A percentile compares a stretch with the other conserved stretches of the same genome.
Evolutionary conservation across 345 rosid species (phyloP).

Genomic region (Noccaea bulbosa): DNA sequence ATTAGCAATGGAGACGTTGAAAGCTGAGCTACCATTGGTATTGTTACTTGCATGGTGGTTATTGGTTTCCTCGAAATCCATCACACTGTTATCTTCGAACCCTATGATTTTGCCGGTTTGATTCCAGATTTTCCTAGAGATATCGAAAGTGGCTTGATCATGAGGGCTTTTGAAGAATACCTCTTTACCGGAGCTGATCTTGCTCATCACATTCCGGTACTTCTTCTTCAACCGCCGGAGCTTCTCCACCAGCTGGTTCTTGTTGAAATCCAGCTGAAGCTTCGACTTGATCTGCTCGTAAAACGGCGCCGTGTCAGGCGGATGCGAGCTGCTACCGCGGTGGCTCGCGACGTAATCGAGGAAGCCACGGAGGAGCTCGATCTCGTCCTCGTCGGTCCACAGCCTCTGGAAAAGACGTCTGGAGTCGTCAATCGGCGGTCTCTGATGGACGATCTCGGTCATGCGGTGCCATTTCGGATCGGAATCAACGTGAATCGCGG

Average conservation of each 20-base stretch:
- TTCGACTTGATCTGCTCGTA: slow-evolving; percentile 91
- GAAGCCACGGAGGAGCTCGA: slow-evolving; percentile 92
- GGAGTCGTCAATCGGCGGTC: slow-evolving; percentile 62
- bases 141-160: slow-evolving; percentile 93
- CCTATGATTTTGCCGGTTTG: slow-evolving; percentile 46
- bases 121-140: slow-evolving; percentile 94
- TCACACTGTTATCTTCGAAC: slow-evolving; percentile 59
- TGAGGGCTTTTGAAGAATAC: slow-evolving; percentile 81
- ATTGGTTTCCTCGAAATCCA: slow-evolving; percentile 68
- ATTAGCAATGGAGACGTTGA: slow-evolving; percentile 5
- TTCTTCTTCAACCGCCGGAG: slow-evolving; percentile 91
- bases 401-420: slow-evolving; percentile 84
- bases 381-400: slow-evolving; percentile 99
- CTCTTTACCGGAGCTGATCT: slow-evolving; percentile 82
- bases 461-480: slow-evolving; percentile 57
- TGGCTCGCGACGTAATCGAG: slow-evolving; percentile 65
- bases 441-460: slow-evolving; percentile 47
- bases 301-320: slow-evolving; percentile 83
- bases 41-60: slow-evolving; percentile 42
- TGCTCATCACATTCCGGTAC: slow-evolving; percentile 72
- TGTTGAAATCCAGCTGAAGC: slow-evolving; percentile 90
- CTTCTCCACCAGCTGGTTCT: slow-evolving; percentile 97
- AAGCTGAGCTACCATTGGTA: slow-evolving; percentile 31
- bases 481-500: slow-evolving; percentile 49
- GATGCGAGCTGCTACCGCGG: slow-evolving; percentile 59